Conservation (phyloP, 352 stramenopile genomes). For the Thalassiosira ordinaria region DNA sequence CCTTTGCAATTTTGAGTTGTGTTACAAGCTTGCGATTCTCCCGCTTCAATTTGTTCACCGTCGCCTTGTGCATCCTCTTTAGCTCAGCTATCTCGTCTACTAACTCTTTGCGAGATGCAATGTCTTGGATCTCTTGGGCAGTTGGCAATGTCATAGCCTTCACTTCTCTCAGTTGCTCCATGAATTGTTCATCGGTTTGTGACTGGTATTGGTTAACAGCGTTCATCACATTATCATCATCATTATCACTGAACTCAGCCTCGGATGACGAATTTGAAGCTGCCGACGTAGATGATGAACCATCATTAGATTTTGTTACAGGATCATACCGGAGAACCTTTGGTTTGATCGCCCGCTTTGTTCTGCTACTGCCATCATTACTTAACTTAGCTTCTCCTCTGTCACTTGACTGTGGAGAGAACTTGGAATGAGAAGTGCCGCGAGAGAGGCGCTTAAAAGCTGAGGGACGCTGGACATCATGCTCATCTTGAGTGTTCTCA, state of each 20-base stretch:
- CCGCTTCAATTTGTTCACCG: constrained; percentile 34
- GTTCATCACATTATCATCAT: constrained; percentile 22
- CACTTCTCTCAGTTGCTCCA: constrained; percentile 48
- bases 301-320: constrained; percentile 24
- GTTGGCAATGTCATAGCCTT: constrained; percentile 42
- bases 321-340: constrained; percentile 52
- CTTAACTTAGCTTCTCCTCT: constrained; percentile 14
- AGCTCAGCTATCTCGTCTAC: constrained; percentile 45
- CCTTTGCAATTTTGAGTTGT: constrained; percentile 25
- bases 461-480: constrained; percentile 3
- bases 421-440: constrained; percentile 18
- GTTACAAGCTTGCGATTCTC: constrained; percentile 34
- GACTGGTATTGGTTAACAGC: constrained; percentile 28
- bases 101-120: constrained; percentile 39
- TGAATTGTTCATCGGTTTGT: constrained; percentile 43
- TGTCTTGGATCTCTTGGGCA: constrained; percentile 42
- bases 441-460: constrained; percentile 58
- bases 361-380: background rate
- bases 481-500: constrained; percentile 52
- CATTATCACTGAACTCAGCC: constrained; percentile 37
- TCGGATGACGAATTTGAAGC: constrained; percentile 26
- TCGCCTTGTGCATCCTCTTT: constrained; percentile 19
- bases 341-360: constrained; percentile 18
- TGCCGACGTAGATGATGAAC: constrained; percentile 6
- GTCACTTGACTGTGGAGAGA: background rate